Percentiles rank a stretch among this genome's conserved stretches.
phyloP scores from a whole-genome alignment of 2,329 filamentous ascomycete species.

The Neodidymelliopsis sp. region DNA sequence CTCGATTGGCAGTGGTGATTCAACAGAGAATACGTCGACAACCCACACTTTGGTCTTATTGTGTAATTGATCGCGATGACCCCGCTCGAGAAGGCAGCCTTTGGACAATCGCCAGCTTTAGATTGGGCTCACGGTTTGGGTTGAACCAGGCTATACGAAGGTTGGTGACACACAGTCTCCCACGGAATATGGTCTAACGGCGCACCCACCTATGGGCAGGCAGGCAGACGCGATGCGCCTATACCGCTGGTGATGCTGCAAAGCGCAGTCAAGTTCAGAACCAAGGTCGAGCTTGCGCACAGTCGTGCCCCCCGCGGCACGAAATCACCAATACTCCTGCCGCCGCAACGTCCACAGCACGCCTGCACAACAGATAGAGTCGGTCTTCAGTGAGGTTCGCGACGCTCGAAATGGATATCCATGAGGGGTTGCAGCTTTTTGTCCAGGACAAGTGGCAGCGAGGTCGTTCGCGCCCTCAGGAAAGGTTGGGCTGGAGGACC shows the following conservation, averaged over 20 bases:
- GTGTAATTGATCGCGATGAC: conserved; percentile 11
- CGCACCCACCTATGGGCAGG: conserved; percentile 4
- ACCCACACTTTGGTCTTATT: conserved; percentile 1
- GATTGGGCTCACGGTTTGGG: conserved; percentile 1
- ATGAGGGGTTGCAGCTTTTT: neutral
- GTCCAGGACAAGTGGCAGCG: neutral
- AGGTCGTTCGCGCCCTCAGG: neutral
- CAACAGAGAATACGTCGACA: conserved; percentile 4
- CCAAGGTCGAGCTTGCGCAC: conserved; percentile 6
- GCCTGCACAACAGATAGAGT: conserved; percentile 4
- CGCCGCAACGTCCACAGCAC: neutral
- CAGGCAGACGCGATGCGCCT: conserved; percentile 11
- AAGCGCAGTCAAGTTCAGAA: conserved; percentile 4
- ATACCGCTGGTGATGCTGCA: conserved; percentile 8
- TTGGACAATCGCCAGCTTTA: conserved; percentile 2
- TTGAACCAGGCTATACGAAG: conserved; percentile 7
- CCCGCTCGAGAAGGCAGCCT: conserved; percentile 5
- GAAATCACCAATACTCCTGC: conserved; percentile 1
- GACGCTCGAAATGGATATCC: conserved; percentile 5
- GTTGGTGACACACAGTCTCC: neutral
- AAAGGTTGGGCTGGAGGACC: neutral
- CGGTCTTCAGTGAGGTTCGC: conserved; percentile 9
- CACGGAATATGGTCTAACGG: conserved; percentile 3
- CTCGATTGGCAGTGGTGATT: conserved; percentile 13
- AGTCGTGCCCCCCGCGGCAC: conserved; percentile 2